Base-by-base conservation (phyloP, 192 early-diverging fungal genomes). In the Rhizophagus prolifer region DNA sequence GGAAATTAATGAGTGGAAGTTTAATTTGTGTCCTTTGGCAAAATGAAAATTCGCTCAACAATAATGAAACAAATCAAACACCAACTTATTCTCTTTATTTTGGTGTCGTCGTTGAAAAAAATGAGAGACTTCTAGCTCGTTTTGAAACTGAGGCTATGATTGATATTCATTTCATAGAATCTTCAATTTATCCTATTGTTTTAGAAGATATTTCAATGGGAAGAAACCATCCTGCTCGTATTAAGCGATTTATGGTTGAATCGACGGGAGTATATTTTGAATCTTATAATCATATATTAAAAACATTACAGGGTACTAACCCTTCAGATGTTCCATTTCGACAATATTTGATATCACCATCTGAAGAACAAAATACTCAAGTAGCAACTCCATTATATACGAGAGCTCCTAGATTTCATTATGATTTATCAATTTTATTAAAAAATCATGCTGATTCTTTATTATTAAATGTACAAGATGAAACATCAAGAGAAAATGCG, bases 21-120 rank as follows among this genome's bases (percentile, higher is more conserved):
- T 74, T 89, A 4, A 70, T 88, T 23, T 87, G 86, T 58, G 50
- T 87, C 9, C 74, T 77, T 8, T 74, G 82, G 59, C 80, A 77
- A 25, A 34, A 30, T 36, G 34, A 67, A 41, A n/a, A 64, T 64
- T n/a, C 58, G 26, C 14, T 47, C 62, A n/a, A 58, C 58, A 8
- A 62, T 62, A 44, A 12, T 19, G 12, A 61, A 8, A 2, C 28
- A n/a, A 36, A 67, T 38, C 16, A 9, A 34, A 21, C 16, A 8
- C 28, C 10, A n/a, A 30, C 30, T 21, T 41, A 34, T 36, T 67
- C 65, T 1, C 13, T 67, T 19, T 67, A 34, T 34, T 67, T 67
- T 67, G 65, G 65, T 31, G 79, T 85, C 0, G 70, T 88, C 25
- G 75, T 77, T 3, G 21, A 67, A 0, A 73, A 85, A 12, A 71